Percentiles rank a stretch among this genome's conserved stretches.
Evolutionary conservation across 2,329 filamentous ascomycete genomes (phyloP).

Genomic region (Penicillium sclerotiorum): DNA sequence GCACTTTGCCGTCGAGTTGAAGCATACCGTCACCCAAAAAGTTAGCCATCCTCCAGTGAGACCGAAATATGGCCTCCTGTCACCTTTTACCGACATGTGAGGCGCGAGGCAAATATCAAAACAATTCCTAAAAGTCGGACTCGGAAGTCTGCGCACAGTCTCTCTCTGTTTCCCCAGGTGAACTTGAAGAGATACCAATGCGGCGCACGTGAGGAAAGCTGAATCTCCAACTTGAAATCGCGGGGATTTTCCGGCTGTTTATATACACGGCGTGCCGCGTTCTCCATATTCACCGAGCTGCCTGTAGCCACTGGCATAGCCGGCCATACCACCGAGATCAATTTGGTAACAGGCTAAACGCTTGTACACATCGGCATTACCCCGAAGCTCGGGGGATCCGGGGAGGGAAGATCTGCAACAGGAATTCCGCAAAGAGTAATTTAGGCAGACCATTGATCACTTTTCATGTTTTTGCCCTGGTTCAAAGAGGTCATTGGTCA

Average conservation of each 20-base stretch:
- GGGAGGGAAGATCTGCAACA: background rate
- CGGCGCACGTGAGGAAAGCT: too few species aligned
- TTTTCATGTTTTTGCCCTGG: background rate
- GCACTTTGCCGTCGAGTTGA: background rate
- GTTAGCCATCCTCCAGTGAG: slow-evolving; percentile 59
- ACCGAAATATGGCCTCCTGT: slow-evolving; percentile 54
- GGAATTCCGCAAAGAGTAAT: background rate
- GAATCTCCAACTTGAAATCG: too few species aligned
- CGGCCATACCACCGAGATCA: background rate
- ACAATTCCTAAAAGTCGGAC: background rate
- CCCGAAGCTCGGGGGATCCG: background rate
- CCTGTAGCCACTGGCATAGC: too few species aligned
- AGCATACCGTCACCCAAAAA: slow-evolving; percentile 55
- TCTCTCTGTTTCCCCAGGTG: too few species aligned
- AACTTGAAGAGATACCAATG: too few species aligned
- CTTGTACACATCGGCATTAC: background rate
- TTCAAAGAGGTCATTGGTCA: background rate
- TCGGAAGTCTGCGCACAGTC: too few species aligned
- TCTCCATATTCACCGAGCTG: background rate
- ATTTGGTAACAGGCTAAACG: background rate
- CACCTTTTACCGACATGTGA: background rate
- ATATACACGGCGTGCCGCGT: background rate
- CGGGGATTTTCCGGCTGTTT: background rate
- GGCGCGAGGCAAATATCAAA: background rate
- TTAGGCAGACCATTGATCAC: background rate